Evolutionary conservation across 805 yeast species (phyloP).

Genomic region (Candida boidinii): DNA sequence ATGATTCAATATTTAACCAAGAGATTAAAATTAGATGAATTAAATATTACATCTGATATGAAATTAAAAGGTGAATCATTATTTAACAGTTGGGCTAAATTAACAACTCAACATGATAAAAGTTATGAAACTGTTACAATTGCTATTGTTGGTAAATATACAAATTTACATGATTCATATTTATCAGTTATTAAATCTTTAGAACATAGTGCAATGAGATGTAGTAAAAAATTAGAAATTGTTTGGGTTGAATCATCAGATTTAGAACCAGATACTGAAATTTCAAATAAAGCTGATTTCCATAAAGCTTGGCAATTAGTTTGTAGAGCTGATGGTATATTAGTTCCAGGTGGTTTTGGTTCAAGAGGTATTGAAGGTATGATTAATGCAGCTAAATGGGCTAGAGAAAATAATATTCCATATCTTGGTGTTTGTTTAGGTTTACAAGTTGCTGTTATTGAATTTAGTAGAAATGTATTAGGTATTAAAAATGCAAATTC

Average conservation of each 20-base stretch:
- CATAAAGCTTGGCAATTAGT: conserved; percentile 94
- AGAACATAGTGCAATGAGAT: conserved; percentile 91
- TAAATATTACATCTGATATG: conserved; percentile 41
- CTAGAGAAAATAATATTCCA: conserved; percentile 92
- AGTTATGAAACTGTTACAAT: conserved; percentile 83
- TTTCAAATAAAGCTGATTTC: conserved; percentile 60
- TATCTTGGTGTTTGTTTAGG: conserved; percentile 97
- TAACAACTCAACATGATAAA: conserved; percentile 75
- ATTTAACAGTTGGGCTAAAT: conserved; percentile 67
- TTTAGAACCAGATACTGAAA: conserved; percentile 67
- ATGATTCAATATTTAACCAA: conserved; percentile 63
- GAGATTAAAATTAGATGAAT: conserved; percentile 53
- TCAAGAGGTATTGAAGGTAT: conserved; percentile 96
- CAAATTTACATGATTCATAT: conserved; percentile 90
- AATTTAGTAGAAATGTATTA: conserved; percentile 74
- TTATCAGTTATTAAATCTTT: conserved; percentile 90
- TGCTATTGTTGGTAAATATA: conserved; percentile 96
- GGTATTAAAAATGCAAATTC: conserved; percentile 66
- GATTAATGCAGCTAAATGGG: conserved; percentile 95
- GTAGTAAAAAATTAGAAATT: conserved; percentile 76
- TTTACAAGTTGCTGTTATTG: conserved; percentile 93
- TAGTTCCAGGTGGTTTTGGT: conserved; percentile 99
- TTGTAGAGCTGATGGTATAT: conserved; percentile 90
- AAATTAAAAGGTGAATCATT: conserved; percentile 57
- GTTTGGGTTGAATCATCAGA: conserved; percentile 95